Evolutionary conservation across 2,329 filamentous ascomycete genomes (phyloP).

Genomic region (Diaporthe amygdali): DNA sequence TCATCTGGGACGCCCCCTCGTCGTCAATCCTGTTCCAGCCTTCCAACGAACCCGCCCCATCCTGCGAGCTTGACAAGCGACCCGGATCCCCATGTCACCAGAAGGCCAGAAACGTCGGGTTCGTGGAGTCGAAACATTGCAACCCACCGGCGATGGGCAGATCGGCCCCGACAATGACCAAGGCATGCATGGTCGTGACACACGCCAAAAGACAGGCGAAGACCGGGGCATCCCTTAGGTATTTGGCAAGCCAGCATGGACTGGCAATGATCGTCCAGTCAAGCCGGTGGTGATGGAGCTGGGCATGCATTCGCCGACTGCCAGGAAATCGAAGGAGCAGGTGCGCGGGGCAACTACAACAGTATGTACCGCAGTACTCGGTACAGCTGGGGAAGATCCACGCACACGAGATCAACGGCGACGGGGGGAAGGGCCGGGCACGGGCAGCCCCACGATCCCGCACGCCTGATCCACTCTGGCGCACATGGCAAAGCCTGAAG

Average conservation of each 20-base stretch:
- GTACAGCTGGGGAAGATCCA: conserved; percentile 11
- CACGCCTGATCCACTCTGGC: background rate
- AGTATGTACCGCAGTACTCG: background rate
- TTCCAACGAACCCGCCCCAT: background rate
- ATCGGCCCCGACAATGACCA: background rate
- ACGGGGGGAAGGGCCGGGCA: background rate
- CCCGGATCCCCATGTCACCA: background rate
- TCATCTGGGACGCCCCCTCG: background rate
- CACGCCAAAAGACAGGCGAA: conserved; percentile 6
- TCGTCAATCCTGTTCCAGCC: background rate
- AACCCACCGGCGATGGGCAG: background rate
- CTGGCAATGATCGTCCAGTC: background rate
- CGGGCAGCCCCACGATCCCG: conserved; percentile 10
- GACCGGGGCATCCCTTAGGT: background rate
- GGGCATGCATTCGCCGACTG: background rate
- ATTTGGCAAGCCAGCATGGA: background rate
- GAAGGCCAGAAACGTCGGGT: background rate
- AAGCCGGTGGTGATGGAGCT: background rate
- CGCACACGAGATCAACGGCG: background rate
- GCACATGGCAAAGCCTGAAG: conserved; percentile 6
- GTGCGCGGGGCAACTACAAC: conserved; percentile 8
- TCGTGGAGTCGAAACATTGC: background rate
- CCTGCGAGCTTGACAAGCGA: conserved; percentile 6
- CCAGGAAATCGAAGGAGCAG: background rate
- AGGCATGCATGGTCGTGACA: background rate